Percentiles rank a stretch among this genome's conserved stretches.
These are phyloP conservation scores for Guadua angustifolia DNA, from an alignment of 176 grass and related monocot species.

Conservation along the genomic window DNA sequence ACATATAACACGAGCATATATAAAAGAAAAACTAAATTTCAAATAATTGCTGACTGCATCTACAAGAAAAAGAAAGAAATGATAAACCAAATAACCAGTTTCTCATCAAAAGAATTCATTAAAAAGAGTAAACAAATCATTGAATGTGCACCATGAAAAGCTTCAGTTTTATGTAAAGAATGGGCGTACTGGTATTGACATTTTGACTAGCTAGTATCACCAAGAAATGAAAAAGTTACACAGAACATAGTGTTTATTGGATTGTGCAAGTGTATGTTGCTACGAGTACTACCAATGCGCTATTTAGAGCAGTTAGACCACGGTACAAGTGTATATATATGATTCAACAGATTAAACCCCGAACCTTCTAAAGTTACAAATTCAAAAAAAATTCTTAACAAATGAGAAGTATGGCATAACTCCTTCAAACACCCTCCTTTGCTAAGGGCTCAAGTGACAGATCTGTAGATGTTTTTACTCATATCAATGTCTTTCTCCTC, in stretches of 20 bases:
- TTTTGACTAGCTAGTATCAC: constrained; percentile 24
- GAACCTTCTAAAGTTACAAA: not conserved
- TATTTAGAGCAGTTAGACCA: not conserved
- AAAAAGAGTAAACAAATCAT: too few species aligned
- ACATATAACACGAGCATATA: too few species aligned
- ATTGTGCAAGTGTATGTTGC: too few species aligned
- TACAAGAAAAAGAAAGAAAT: too few species aligned
- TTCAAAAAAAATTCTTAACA: not conserved
- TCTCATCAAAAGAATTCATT: too few species aligned
- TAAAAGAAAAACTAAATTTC: too few species aligned
- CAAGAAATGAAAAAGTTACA: constrained; percentile 23
- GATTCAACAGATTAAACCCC: not conserved
- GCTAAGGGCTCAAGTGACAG: constrained; percentile 61
- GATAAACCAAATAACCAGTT: too few species aligned
- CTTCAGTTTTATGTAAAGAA: constrained; percentile 3
- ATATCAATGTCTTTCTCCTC: constrained; percentile 57
- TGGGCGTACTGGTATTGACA: not conserved
- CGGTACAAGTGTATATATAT: not conserved
- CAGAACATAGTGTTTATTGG: not conserved
- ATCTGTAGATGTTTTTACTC: constrained; percentile 54
- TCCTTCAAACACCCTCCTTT: constrained; percentile 70
- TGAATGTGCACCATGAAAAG: not conserved
- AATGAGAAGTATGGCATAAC: constrained; percentile 51
- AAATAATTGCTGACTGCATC: too few species aligned
- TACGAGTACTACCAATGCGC: too few species aligned